phyloP scores from a whole-genome alignment of 192 early-diverging fungal genomes.

The Rhizophagus sp. region DNA sequence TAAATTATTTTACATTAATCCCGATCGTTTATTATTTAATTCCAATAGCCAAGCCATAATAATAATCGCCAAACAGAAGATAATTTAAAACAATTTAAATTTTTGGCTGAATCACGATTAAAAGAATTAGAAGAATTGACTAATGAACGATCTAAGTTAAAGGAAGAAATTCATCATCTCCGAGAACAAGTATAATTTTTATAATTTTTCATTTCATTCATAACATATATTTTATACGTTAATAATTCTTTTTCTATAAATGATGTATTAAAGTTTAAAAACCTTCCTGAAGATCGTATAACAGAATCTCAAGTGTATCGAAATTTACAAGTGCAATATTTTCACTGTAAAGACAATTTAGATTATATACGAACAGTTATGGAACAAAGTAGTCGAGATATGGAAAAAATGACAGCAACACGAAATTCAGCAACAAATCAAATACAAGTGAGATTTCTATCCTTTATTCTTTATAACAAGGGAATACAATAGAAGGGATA shows the following conservation, averaged over 20 bases:
- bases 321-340: conserved; percentile 14
- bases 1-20: too few species aligned
- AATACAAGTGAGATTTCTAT: conserved; percentile 1
- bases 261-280: conserved; percentile 4
- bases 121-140: neutral
- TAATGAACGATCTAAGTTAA: neutral
- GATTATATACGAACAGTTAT: conserved; percentile 1
- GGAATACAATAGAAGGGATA: neutral
- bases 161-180: conserved; percentile 1
- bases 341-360: neutral
- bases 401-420: conserved; percentile 5
- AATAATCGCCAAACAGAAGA: neutral
- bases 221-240: neutral
- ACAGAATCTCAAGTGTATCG: neutral
- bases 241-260: too few species aligned
- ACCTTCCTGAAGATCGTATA: conserved; percentile 17
- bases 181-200: conserved; percentile 1
- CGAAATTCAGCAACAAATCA: conserved; percentile 9
- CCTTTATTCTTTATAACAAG: neutral
- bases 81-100: neutral
- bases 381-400: conserved; percentile 1
- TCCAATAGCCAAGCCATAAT: neutral
- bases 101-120: neutral
- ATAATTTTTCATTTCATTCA: neutral
- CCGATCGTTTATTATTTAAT: neutral